Evolutionary conservation across 2,329 filamentous ascomycete genomes (phyloP).

Genomic region (Ophiobolus disseminans): DNA sequence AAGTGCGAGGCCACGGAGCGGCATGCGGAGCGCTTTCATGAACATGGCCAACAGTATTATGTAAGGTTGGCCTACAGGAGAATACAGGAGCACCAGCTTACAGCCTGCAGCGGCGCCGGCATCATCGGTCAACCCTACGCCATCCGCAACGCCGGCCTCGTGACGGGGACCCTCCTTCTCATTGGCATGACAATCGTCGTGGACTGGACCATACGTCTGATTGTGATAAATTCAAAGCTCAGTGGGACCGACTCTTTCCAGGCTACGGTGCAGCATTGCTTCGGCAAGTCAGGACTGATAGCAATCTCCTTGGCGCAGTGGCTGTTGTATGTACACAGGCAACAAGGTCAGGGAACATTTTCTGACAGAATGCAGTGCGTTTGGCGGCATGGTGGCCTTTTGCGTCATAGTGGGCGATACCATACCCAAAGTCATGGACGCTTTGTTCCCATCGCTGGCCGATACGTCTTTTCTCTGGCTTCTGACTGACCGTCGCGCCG

Average conservation of each 20-base stretch:
- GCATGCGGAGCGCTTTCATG: constrained; percentile 90
- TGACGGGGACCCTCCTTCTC: constrained; percentile 80
- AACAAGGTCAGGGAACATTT: background rate
- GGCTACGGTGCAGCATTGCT: constrained; percentile 94
- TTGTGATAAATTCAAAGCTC: constrained; percentile 96
- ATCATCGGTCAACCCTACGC: constrained; percentile 89
- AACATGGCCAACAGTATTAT: constrained; percentile 99
- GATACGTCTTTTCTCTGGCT: constrained; percentile 80
- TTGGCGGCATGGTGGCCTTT: constrained; percentile 98
- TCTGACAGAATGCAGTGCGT: constrained; percentile 65
- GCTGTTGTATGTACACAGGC: constrained; percentile 69
- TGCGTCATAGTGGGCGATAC: constrained; percentile 97
- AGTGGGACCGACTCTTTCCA: constrained; percentile 94
- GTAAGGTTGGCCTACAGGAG: constrained; percentile 31
- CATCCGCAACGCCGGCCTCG: constrained; percentile 87
- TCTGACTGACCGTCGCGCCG: constrained; percentile 78
- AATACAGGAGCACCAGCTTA: constrained; percentile 16
- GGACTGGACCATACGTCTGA: constrained; percentile 97
- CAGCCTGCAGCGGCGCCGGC: constrained; percentile 60
- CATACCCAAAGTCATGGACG: constrained; percentile 86
- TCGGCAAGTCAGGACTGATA: constrained; percentile 84
- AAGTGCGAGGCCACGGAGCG: constrained; percentile 78
- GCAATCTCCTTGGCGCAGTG: constrained; percentile 93
- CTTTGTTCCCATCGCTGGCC: constrained; percentile 78
- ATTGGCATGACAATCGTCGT: constrained; percentile 81